These are phyloP conservation scores for Luffa aegyptiaca DNA, from an alignment of 306 rosid genomes.

Conservation along the genomic window DNA sequence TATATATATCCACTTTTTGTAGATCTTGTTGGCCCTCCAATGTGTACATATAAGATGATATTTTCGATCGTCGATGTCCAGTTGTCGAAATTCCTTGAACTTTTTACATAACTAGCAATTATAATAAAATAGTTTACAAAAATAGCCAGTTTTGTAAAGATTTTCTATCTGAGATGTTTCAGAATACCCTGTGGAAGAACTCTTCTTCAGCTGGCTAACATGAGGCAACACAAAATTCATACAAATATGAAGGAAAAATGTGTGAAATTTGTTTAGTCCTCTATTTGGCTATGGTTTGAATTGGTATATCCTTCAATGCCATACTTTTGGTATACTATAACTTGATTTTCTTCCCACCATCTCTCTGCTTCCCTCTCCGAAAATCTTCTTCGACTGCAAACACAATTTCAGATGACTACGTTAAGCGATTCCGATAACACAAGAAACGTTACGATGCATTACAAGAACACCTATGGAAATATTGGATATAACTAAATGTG, in stretches of 20 bases:
- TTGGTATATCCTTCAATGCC: conserved; percentile 49
- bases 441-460: background rate
- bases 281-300: conserved; percentile 27
- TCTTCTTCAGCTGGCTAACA: background rate
- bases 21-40: too few species aligned
- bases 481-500: background rate
- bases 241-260: background rate
- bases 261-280: background rate
- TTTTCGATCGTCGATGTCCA: too few species aligned
- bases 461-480: background rate
- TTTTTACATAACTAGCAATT: background rate
- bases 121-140: background rate
- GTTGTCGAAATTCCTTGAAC: background rate
- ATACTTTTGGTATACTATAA: conserved; percentile 42
- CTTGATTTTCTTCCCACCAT: conserved; percentile 93
- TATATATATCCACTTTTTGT: too few species aligned
- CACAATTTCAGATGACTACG: conserved; percentile 3
- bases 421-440: background rate
- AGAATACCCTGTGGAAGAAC: background rate
- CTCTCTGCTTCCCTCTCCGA: conserved; percentile 52
- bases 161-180: background rate
- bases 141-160: background rate
- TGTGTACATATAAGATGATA: background rate
- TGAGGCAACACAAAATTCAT: background rate
- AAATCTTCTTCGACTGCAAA: conserved; percentile 60